phyloP scores from a whole-genome alignment of 352 stramenopile genomes.

The Pythium volutum region DNA sequence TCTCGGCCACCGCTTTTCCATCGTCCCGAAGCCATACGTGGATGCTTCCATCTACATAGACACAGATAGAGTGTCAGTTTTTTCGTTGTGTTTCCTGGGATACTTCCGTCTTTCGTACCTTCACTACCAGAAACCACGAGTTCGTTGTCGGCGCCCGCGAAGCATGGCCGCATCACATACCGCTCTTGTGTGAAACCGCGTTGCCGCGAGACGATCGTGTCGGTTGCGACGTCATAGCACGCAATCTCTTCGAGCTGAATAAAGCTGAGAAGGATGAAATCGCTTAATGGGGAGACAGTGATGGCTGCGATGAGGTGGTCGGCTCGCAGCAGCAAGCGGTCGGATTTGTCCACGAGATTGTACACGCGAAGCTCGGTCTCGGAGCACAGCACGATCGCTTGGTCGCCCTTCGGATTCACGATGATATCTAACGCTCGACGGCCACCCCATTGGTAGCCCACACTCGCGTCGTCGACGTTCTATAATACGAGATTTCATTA shows the following conservation, averaged over 20 bases:
- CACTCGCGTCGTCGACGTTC: constrained; percentile 45
- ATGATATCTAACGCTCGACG: constrained; percentile 56
- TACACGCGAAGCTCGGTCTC: constrained; percentile 59
- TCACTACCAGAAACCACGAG: constrained; percentile 66
- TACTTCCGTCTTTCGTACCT: constrained; percentile 32
- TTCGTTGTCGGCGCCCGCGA: constrained; percentile 44
- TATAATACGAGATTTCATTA: constrained; percentile 10
- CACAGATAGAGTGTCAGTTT: background rate
- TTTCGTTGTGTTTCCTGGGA: background rate
- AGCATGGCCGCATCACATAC: constrained; percentile 65
- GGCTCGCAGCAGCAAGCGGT: constrained; percentile 50
- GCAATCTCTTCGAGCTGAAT: constrained; percentile 59
- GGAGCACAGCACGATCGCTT: constrained; percentile 58
- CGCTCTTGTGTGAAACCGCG: constrained; percentile 56
- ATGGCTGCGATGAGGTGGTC: constrained; percentile 61
- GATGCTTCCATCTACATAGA: constrained; percentile 40
- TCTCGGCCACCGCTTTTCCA: constrained; percentile 33
- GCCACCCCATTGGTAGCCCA: constrained; percentile 68
- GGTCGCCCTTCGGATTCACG: constrained; percentile 49
- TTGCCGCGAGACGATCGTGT: constrained; percentile 46
- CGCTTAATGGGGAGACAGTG: constrained; percentile 36
- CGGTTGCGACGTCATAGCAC: constrained; percentile 45
- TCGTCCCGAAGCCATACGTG: constrained; percentile 61
- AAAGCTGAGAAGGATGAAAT: constrained; percentile 59
- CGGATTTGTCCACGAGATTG: constrained; percentile 52